phyloP scores from a whole-genome alignment of 768 basidiomycete species.

The Termitomyces eurrhizus region DNA sequence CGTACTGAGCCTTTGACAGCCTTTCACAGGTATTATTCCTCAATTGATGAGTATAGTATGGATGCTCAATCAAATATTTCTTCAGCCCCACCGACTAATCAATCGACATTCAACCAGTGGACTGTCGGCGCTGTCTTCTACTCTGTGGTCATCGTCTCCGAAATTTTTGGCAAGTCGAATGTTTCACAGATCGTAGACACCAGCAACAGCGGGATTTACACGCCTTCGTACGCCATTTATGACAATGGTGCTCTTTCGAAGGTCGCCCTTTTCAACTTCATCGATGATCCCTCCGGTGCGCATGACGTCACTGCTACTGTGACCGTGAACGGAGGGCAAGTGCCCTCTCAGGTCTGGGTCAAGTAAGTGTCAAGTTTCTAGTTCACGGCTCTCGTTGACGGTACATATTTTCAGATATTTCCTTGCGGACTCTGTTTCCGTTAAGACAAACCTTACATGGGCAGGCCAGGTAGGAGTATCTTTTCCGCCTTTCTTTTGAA shows the following conservation, averaged over 20 bases:
- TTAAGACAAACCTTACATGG: constrained; percentile 70
- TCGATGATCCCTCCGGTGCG: constrained; percentile 54
- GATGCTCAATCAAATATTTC: background rate
- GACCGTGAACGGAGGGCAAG: constrained; percentile 38
- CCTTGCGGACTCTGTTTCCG: constrained; percentile 48
- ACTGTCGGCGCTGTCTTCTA: constrained; percentile 75
- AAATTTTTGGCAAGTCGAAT: constrained; percentile 65
- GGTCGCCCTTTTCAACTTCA: constrained; percentile 71
- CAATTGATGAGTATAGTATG: background rate
- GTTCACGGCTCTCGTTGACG: background rate
- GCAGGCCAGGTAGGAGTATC: constrained; percentile 56
- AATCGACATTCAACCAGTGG: constrained; percentile 61
- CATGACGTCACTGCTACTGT: constrained; percentile 52
- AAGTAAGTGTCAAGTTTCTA: constrained; percentile 43
- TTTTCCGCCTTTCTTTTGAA: background rate
- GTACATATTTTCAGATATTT: constrained; percentile 42
- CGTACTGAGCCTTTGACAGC: constrained; percentile 31
- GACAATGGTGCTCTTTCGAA: constrained; percentile 61
- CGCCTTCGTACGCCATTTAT: constrained; percentile 72
- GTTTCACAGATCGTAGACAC: constrained; percentile 67
- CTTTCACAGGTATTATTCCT: constrained; percentile 45
- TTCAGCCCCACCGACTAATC: constrained; percentile 47
- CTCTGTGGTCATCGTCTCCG: constrained; percentile 64
- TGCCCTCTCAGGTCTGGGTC: constrained; percentile 38
- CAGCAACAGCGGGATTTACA: constrained; percentile 44